phyloP scores from a whole-genome alignment of 1,284 basidiomycete species.

The Trametes sp. region DNA sequence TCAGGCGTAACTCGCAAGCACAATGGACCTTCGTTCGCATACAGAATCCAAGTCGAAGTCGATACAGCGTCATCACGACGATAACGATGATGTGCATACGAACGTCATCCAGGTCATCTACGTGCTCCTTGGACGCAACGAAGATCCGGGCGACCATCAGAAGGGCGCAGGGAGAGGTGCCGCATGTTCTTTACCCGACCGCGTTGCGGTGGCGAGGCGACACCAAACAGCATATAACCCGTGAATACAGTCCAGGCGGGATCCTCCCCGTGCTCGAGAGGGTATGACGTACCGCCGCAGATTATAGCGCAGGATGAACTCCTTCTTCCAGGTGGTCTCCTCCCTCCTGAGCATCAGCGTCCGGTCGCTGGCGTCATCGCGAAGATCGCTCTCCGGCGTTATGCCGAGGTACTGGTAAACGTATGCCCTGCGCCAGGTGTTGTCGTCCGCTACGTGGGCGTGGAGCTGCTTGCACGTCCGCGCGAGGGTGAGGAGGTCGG shows the following conservation, averaged over 20 bases:
- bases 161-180: neutral
- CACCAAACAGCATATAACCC: conserved; percentile 9
- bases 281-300: conserved; percentile 56
- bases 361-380: conserved; percentile 38
- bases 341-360: conserved; percentile 62
- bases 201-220: conserved; percentile 15
- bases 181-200: conserved; percentile 13
- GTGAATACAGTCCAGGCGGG: neutral
- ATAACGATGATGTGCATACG: too few species aligned
- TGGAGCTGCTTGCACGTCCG: conserved; percentile 63
- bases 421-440: conserved; percentile 87
- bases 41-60: too few species aligned
- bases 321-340: conserved; percentile 71
- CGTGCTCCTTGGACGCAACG: too few species aligned
- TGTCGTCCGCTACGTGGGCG: conserved; percentile 78
- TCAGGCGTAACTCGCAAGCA: too few species aligned
- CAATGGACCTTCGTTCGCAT: too few species aligned
- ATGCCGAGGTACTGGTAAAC: conserved; percentile 73
- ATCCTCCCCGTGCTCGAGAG: conserved; percentile 9
- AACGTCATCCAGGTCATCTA: too few species aligned
- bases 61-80: too few species aligned
- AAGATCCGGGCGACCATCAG: conserved; percentile 2
- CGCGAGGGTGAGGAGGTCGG: conserved; percentile 65
- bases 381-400: conserved; percentile 63
- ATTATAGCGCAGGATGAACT: conserved; percentile 65